Evolutionary conservation across 2,329 filamentous ascomycete species (phyloP).

Genomic region (Davidsoniella neocaledoniae): DNA sequence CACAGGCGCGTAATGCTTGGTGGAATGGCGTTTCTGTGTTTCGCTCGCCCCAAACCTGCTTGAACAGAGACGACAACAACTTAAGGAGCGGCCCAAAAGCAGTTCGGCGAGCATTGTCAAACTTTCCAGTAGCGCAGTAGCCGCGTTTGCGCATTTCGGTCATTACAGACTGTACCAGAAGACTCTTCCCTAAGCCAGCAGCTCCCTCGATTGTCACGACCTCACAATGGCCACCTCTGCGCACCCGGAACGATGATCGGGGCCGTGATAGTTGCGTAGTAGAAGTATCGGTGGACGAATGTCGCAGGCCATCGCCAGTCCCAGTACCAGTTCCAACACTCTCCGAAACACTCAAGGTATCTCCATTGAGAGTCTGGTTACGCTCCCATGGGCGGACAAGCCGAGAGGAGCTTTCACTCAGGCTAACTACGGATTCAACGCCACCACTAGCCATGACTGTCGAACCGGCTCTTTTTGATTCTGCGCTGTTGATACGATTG

Average conservation of each 20-base stretch:
- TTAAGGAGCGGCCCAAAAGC: slow-evolving; percentile 48
- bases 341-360: slow-evolving; percentile 30
- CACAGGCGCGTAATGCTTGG: slow-evolving; percentile 41
- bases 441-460: neutral
- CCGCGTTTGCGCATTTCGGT: slow-evolving; percentile 43
- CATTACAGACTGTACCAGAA: slow-evolving; percentile 45
- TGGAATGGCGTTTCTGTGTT: slow-evolving; percentile 50
- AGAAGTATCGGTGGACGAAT: slow-evolving; percentile 6
- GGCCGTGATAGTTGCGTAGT: slow-evolving; percentile 27
- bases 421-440: neutral
- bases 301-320: slow-evolving; percentile 16
- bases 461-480: slow-evolving; percentile 3
- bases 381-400: slow-evolving; percentile 32
- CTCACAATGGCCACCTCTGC: slow-evolving; percentile 45
- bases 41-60: slow-evolving; percentile 49
- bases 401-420: slow-evolving; percentile 14
- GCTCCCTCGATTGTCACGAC: slow-evolving; percentile 44
- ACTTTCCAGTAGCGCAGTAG: slow-evolving; percentile 50
- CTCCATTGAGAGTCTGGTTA: slow-evolving; percentile 33
- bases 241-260: slow-evolving; percentile 39
- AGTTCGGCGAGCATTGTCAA: slow-evolving; percentile 42
- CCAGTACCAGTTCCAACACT: slow-evolving; percentile 20
- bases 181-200: slow-evolving; percentile 48
- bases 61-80: slow-evolving; percentile 48
- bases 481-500: slow-evolving; percentile 23